phyloP scores from a whole-genome alignment of 179 eudicot genomes.

The Actinidia arguta region DNA sequence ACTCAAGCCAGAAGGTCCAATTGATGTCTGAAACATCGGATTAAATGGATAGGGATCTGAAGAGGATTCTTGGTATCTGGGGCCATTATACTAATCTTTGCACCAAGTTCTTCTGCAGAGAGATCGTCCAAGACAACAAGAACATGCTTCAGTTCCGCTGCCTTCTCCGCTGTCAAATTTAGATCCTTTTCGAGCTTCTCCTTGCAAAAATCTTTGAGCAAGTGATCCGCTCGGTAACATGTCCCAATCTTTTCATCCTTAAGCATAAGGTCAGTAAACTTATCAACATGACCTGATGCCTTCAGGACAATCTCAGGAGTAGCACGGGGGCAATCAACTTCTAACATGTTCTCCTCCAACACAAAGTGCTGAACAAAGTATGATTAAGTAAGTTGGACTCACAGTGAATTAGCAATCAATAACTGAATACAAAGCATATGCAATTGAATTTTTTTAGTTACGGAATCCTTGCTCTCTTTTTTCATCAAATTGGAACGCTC shows the following conservation, averaged over 20 bases:
- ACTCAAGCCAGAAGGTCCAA: slow-evolving; percentile 84
- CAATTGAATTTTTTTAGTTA: too few relatives aligned
- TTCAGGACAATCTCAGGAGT: slow-evolving; percentile 89
- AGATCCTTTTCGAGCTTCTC: slow-evolving; percentile 85
- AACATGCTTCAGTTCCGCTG: slow-evolving; percentile 70
- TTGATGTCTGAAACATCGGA: slow-evolving; percentile 94
- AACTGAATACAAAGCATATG: too few relatives aligned
- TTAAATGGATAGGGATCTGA: slow-evolving; percentile 94
- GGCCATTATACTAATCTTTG: slow-evolving; percentile 82
- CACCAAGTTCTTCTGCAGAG: slow-evolving; percentile 82
- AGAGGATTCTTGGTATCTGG: slow-evolving; percentile 95
- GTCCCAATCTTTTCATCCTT: slow-evolving; percentile 89
- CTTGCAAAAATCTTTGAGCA: slow-evolving; percentile 91
- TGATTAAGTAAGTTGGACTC: too few relatives aligned
- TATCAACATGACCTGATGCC: slow-evolving; percentile 96
- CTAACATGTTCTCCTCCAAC: slow-evolving; percentile 91
- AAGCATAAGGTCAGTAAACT: slow-evolving; percentile 97
- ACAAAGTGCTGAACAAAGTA: slow-evolving; percentile 92
- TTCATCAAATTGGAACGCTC: too few relatives aligned
- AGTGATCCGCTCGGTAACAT: slow-evolving; percentile 90
- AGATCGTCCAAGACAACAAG: slow-evolving; percentile 77
- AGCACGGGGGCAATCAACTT: slow-evolving; percentile 95
- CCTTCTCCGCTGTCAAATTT: slow-evolving; percentile 61
- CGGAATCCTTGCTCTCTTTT: too few relatives aligned
- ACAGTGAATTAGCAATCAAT: too few relatives aligned